A percentile compares a stretch with the other conserved stretches of the same genome.
Evolutionary conservation across 2,329 filamentous ascomycete species (phyloP).

Genomic region (Grosmannia serpens): DNA sequence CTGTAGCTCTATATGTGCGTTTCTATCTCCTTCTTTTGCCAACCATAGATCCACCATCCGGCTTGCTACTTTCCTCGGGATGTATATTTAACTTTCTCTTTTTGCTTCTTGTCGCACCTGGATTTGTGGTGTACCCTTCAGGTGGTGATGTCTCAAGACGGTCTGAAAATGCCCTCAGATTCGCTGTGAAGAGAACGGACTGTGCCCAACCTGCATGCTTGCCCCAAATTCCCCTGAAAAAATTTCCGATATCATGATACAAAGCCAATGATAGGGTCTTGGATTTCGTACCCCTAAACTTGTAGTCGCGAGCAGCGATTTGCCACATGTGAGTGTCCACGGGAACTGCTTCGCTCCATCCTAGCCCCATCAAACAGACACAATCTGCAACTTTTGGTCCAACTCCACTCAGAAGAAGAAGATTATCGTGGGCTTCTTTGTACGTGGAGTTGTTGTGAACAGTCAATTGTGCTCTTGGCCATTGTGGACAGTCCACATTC

Average conservation of each 20-base stretch:
- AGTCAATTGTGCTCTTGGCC: conserved; percentile 16
- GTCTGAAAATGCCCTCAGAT: conserved; percentile 74
- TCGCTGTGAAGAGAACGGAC: conserved; percentile 90
- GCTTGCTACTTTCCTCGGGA: not conserved
- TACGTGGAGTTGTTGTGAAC: conserved; percentile 32
- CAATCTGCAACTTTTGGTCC: conserved; percentile 97
- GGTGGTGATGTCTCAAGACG: conserved; percentile 26
- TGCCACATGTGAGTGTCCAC: conserved; percentile 99
- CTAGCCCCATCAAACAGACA: conserved; percentile 89
- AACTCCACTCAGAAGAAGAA: conserved; percentile 74
- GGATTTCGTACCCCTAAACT: conserved; percentile 55
- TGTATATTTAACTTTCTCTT: not conserved
- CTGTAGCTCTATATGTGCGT: not conserved
- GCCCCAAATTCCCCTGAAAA: conserved; percentile 85
- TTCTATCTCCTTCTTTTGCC: not conserved
- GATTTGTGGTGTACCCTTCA: not conserved
- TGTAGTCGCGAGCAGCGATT: conserved; percentile 93
- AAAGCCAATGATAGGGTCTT: conserved; percentile 80
- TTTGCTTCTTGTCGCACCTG: conserved; percentile 12
- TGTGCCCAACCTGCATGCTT: conserved; percentile 95
- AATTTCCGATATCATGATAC: conserved; percentile 81
- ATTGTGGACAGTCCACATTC: conserved; percentile 61
- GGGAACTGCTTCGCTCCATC: conserved; percentile 90
- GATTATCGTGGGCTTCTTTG: conserved; percentile 64
- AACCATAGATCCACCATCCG: not conserved